phyloP scores from a whole-genome alignment of 495 filamentous ascomycete genomes.

The Penicillium taxi region DNA sequence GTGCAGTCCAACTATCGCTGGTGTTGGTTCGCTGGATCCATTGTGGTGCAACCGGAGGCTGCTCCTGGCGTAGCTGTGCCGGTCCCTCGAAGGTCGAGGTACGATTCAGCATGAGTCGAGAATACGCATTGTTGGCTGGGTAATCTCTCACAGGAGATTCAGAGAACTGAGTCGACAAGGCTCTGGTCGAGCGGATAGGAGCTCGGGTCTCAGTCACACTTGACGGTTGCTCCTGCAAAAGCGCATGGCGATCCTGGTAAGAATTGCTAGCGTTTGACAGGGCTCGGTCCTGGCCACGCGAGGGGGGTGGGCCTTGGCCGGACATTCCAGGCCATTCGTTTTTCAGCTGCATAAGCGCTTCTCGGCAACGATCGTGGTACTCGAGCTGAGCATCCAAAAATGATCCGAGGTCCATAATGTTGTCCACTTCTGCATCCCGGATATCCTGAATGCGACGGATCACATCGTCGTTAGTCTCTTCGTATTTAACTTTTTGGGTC shows the following conservation, averaged over 20 bases:
- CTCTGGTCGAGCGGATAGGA: conserved; percentile 51
- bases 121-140: conserved; percentile 15
- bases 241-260: conserved; percentile 49
- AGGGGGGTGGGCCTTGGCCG: conserved; percentile 19
- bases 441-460: conserved; percentile 93
- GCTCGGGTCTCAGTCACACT: conserved; percentile 43
- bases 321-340: conserved; percentile 56
- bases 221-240: conserved; percentile 48
- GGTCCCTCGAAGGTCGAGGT: conserved; percentile 52
- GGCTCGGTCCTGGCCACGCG: conserved; percentile 41
- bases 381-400: conserved; percentile 88
- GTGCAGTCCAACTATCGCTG: conserved; percentile 45
- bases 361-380: conserved; percentile 84
- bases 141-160: conserved; percentile 33
- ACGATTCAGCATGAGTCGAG: conserved; percentile 40
- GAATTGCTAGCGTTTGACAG: conserved; percentile 57
- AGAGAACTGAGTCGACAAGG: conserved; percentile 24
- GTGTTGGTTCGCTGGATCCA: conserved; percentile 49
- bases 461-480: conserved; percentile 92
- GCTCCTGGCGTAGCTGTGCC: conserved; percentile 44
- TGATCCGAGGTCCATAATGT: conserved; percentile 65
- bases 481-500: conserved; percentile 88
- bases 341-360: conserved; percentile 59
- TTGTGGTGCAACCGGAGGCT: conserved; percentile 35
- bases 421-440: conserved; percentile 82